phyloP scores from a whole-genome alignment of 75 land plant genomes.

The Azolla pinnata region DNA sequence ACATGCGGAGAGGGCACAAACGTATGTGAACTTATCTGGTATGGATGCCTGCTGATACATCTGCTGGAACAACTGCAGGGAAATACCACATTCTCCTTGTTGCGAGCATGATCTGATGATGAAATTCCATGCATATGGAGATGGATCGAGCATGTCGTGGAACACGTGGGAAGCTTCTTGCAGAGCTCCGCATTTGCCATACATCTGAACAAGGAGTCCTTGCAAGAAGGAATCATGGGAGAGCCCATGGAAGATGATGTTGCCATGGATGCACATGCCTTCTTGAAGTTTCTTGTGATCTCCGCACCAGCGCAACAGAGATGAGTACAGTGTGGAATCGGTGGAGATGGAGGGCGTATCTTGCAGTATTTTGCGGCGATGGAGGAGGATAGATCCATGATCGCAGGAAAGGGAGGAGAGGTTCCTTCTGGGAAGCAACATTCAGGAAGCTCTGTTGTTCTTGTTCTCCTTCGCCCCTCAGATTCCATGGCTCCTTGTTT shows the following conservation, averaged over 20 bases:
- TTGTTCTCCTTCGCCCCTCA: too few relatives aligned
- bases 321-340: too few relatives aligned
- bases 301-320: neutral
- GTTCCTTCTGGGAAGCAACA: too few relatives aligned
- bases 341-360: too few relatives aligned
- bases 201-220: constrained; percentile 7
- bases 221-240: neutral
- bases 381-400: too few relatives aligned
- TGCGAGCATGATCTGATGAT: constrained; percentile 4
- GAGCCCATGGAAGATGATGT: neutral
- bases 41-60: neutral
- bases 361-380: too few relatives aligned
- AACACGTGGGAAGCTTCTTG: constrained; percentile 27
- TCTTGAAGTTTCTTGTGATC: neutral
- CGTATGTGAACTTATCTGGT: constrained; percentile 9
- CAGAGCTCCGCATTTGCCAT: constrained; percentile 23
- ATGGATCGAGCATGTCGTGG: constrained; percentile 33
- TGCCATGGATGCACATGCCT: neutral
- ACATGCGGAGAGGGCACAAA: neutral
- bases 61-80: constrained; percentile 3
- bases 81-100: neutral
- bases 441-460: too few relatives aligned
- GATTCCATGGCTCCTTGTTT: too few relatives aligned
- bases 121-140: neutral
- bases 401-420: too few relatives aligned